These are phyloP conservation scores for Ceratocystis ficicola DNA, from an alignment of 2,329 filamentous ascomycete genomes.

Conservation along the genomic window DNA sequence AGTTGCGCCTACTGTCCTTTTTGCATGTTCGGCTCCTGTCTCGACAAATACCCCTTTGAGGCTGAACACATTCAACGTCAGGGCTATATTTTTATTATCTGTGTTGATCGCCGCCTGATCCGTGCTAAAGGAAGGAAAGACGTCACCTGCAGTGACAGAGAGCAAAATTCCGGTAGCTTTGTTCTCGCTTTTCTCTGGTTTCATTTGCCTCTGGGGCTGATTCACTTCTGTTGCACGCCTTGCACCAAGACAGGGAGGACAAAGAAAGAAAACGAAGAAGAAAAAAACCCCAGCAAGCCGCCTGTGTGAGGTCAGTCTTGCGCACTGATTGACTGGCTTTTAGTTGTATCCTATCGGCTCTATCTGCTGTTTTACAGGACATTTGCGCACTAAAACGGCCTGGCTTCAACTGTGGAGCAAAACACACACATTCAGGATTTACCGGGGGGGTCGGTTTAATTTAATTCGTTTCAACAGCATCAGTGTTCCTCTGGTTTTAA, in stretches of 20 bases:
- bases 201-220: constrained; percentile 11
- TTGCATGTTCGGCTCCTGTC: background rate
- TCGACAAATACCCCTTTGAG: background rate
- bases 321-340: background rate
- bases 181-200: background rate
- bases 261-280: background rate
- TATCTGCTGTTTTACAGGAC: background rate
- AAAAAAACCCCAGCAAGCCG: background rate
- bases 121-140: background rate
- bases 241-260: background rate
- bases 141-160: background rate
- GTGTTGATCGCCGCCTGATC: background rate
- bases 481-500: background rate
- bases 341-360: background rate
- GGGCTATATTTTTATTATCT: background rate
- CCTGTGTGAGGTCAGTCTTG: background rate
- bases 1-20: background rate
- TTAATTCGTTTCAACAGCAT: background rate
- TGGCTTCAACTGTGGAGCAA: background rate
- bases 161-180: background rate
- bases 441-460: background rate
- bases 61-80: background rate
- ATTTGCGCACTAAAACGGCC: background rate
- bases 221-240: constrained; percentile 1
- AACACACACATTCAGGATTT: background rate